These are phyloP conservation scores for Vigna trinervia DNA, from an alignment of 306 rosid species.

Conservation along the genomic window DNA sequence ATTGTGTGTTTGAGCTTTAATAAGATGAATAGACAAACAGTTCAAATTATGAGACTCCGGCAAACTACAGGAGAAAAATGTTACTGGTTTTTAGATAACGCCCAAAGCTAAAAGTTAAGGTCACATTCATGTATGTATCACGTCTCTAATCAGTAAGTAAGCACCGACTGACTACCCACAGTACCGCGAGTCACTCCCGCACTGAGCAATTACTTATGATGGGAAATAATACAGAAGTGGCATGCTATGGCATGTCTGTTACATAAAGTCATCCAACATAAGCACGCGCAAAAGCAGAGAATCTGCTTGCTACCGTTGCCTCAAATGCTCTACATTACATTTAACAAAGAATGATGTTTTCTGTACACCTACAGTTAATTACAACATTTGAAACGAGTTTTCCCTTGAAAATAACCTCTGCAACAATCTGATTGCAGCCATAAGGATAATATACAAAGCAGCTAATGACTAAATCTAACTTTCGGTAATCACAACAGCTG, in stretches of 20 bases:
- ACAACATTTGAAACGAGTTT: constrained; percentile 52
- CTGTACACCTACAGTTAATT: constrained; percentile 46
- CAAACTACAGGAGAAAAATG: neutral
- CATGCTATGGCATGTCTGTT: neutral
- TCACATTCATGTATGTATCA: neutral
- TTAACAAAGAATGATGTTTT: constrained; percentile 46
- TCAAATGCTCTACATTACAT: constrained; percentile 50
- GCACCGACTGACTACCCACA: neutral
- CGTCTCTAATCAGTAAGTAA: neutral
- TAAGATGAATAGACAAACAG: neutral
- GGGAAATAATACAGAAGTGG: neutral
- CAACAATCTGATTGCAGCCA: neutral
- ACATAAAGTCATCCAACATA: neutral
- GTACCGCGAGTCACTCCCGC: neutral
- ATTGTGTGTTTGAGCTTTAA: neutral
- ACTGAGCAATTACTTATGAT: neutral
- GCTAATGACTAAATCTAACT: neutral
- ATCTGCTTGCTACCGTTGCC: constrained; percentile 20
- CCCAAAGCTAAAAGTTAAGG: neutral
- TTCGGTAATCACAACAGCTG: constrained; percentile 32
- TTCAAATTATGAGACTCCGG: neutral
- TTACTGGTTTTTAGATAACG: neutral
- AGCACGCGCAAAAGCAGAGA: neutral
- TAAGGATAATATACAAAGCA: neutral
- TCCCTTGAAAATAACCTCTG: constrained; percentile 16